Evolutionary conservation across 257 asterid species (phyloP).

Genomic region (Oldenlandia corymbosa): DNA sequence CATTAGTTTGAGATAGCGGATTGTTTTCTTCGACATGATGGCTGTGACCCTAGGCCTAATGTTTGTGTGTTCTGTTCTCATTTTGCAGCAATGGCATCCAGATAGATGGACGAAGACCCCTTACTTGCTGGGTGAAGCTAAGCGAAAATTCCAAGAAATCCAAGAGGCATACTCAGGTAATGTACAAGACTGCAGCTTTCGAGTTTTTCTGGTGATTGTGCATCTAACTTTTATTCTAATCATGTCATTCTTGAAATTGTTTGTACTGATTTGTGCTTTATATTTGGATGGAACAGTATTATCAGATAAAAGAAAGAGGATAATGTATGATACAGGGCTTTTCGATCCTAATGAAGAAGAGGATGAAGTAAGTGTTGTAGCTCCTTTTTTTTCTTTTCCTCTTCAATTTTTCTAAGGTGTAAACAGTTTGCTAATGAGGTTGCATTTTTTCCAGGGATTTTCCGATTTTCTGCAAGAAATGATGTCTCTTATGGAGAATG

Average conservation of each 20-base stretch:
- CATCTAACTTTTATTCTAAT: neutral
- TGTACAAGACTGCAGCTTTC: neutral
- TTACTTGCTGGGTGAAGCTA: slow-evolving; percentile 55
- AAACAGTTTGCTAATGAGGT: neutral
- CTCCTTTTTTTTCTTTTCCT: neutral
- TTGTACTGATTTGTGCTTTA: neutral
- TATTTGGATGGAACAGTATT: slow-evolving; percentile 41
- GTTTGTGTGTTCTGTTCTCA: neutral
- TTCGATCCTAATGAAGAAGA: slow-evolving; percentile 52
- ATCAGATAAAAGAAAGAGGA: slow-evolving; percentile 63
- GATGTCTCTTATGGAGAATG: slow-evolving; percentile 57
- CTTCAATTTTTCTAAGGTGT: neutral
- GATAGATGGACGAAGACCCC: slow-evolving; percentile 69
- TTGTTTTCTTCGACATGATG: neutral
- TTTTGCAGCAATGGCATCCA: slow-evolving; percentile 88
- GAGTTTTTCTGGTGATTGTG: neutral
- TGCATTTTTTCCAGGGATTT: slow-evolving; percentile 43
- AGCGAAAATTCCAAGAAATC: slow-evolving; percentile 66
- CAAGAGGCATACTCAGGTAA: slow-evolving; percentile 93
- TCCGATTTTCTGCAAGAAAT: slow-evolving; percentile 75
- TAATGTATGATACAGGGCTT: slow-evolving; percentile 72
- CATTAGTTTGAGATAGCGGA: neutral
- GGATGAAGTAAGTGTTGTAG: slow-evolving; percentile 38
- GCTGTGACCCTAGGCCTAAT: neutral
- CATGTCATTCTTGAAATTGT: neutral